A percentile compares a stretch with the other conserved stretches of the same genome.
These are phyloP conservation scores for Ascochyta rabiei DNA, from an alignment of 2,329 filamentous ascomycete species.

Conservation along the genomic window DNA sequence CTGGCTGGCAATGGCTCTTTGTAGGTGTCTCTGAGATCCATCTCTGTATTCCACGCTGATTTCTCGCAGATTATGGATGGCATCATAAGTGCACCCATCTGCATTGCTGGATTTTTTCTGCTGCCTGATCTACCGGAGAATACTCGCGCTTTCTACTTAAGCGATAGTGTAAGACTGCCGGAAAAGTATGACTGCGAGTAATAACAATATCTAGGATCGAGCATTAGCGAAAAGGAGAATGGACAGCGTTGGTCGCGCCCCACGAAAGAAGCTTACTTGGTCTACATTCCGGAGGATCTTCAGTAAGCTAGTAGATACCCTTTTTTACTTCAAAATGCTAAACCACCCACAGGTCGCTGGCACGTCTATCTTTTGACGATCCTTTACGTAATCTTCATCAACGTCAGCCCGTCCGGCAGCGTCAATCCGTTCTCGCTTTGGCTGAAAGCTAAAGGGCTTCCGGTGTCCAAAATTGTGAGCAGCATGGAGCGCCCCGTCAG, in stretches of 20 bases:
- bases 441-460: conserved; percentile 19
- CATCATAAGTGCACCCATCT: conserved; percentile 21
- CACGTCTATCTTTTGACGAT: conserved; percentile 26
- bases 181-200: background rate
- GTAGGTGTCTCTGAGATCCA: conserved; percentile 4
- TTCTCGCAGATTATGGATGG: conserved; percentile 23
- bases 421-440: conserved; percentile 30
- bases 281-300: conserved; percentile 26
- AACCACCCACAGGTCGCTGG: conserved; percentile 18
- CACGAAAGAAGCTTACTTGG: conserved; percentile 19
- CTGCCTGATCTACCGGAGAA: conserved; percentile 30
- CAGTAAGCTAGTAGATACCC: background rate
- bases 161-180: conserved; percentile 8
- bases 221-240: conserved; percentile 23
- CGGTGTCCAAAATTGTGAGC: conserved; percentile 24
- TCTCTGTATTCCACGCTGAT: background rate
- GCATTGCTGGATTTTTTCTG: conserved; percentile 22
- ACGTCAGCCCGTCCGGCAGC: conserved; percentile 18
- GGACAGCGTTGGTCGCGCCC: conserved; percentile 22
- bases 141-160: conserved; percentile 20
- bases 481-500: no score
- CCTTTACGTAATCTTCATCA: conserved; percentile 29
- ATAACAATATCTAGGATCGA: conserved; percentile 12
- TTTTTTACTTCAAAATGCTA: background rate
- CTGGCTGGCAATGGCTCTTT: conserved; percentile 34